Evolutionary conservation across 345 rosid genomes (phyloP).

Genomic region (Diplotaxis tenuifolia): DNA sequence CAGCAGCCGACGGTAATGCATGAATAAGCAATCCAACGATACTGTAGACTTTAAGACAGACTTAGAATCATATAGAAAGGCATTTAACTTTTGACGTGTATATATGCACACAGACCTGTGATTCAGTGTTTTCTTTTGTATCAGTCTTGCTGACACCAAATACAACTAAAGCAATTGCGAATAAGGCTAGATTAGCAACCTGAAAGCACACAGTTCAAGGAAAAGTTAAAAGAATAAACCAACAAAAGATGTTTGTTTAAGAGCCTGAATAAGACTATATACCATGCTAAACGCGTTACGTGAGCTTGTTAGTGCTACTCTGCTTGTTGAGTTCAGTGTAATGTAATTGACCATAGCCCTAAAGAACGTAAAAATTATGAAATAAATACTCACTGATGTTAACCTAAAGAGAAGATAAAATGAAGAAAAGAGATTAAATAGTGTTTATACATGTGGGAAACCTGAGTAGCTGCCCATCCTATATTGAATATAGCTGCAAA

Average conservation of each 20-base stretch:
- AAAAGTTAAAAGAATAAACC: conserved; percentile 13
- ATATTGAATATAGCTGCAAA: conserved; percentile 90
- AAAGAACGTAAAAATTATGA: neutral
- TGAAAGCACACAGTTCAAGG: conserved; percentile 16
- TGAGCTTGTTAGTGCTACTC: conserved; percentile 85
- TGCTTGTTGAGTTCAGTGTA: conserved; percentile 78
- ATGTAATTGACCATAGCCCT: conserved; percentile 97
- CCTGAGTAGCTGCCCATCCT: conserved; percentile 99
- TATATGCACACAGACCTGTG: conserved; percentile 51
- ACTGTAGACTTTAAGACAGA: too few relatives aligned
- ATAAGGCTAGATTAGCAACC: conserved; percentile 92
- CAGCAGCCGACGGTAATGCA: conserved; percentile 75
- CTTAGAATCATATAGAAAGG: conserved; percentile 21
- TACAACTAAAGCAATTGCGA: conserved; percentile 74
- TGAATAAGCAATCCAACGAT: conserved; percentile 92
- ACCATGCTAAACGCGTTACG: conserved; percentile 99
- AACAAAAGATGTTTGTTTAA: neutral
- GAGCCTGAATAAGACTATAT: too few relatives aligned
- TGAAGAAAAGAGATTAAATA: neutral
- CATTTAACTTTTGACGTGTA: neutral
- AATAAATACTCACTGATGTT: neutral
- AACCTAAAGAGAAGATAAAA: neutral
- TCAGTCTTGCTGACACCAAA: conserved; percentile 48
- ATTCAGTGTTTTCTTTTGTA: conserved; percentile 63
- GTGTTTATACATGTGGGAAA: conserved; percentile 87